Evolutionary conservation across 306 rosid genomes (phyloP), one percentile per base, ranked within the genome.

Genomic region (Crotalaria pallida): DNA sequence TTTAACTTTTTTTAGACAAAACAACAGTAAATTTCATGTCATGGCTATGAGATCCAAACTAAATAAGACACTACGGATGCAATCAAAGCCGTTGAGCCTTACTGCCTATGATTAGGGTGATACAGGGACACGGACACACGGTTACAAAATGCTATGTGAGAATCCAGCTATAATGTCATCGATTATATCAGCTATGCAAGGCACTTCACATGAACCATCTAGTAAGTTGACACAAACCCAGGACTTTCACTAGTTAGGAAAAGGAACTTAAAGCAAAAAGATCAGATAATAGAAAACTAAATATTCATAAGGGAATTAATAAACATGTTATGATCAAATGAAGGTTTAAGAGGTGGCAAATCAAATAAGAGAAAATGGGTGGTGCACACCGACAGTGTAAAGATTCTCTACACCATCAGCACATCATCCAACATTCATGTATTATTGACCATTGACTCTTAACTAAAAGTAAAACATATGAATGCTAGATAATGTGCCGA

Each of bases 271-370:
- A 40, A 72, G 40, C 53, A 36, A 53, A 55, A 9, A 31, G 22
- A n/a, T 63, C 5, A 18, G 38, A 51, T 51, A 52, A 67, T 18
- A 49, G 18, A 4, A 49, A 47, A 74, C 52, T 58, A 31, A 19
- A 69, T 52, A 19, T 45, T 47, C 8, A 33, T 71, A 27, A 44
- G 26, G 63, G 68, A 76, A 51, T 27, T 36, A 36, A 59, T 40
- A 4, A 38, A 63, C 77, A 56, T 33, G 51, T 10, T 22, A 55
- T 1, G 38, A 62, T 22, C 18, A 69, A 65, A 36, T 11, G 23
- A 65, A 75, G 18, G 66, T 60, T 27, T 47, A 36, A 44, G 15
- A 51, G 63, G 56, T 57, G 52, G 58, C 48, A 67, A 66, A 76
- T 69, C 73, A 85, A 61, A n/a, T n/a, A n/a, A n/a, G n/a, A n/a